Evolutionary conservation across 2,329 filamentous ascomycete species (phyloP).

Genomic region (Aspergillus sclerotialis): DNA sequence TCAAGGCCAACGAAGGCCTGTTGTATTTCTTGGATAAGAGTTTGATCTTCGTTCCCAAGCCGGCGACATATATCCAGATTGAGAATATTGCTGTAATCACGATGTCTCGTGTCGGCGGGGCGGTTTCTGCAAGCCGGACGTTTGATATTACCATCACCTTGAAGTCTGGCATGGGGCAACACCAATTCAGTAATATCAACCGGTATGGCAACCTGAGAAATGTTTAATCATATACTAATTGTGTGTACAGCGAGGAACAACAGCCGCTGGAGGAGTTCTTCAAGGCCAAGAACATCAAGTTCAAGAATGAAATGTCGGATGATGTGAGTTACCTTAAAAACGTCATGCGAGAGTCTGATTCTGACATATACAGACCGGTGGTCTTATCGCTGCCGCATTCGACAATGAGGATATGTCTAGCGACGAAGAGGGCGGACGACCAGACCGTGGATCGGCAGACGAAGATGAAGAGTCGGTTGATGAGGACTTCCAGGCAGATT

Average conservation of each 20-base stretch:
- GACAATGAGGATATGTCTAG: constrained; percentile 78
- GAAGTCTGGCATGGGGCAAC: constrained; percentile 79
- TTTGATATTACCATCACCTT: constrained; percentile 94
- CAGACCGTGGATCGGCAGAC: constrained; percentile 83
- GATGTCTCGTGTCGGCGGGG: constrained; percentile 91
- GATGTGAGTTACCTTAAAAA: constrained; percentile 57
- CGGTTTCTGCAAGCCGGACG: constrained; percentile 85
- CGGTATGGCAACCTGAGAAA: constrained; percentile 43
- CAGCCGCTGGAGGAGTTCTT: constrained; percentile 96
- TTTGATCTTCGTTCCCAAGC: constrained; percentile 98
- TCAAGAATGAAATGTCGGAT: constrained; percentile 98
- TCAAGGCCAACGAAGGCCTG: constrained; percentile 98
- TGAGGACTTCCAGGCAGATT: constrained; percentile 90
- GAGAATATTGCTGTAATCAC: constrained; percentile 88
- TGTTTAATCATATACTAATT: constrained; percentile 12
- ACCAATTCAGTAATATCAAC: constrained; percentile 99
- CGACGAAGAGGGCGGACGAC: constrained; percentile 65
- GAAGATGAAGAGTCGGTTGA: constrained; percentile 94
- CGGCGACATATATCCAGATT: constrained; percentile 92
- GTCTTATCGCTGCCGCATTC: constrained; percentile 65
- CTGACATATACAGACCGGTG: background rate
- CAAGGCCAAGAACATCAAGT: constrained; percentile 86
- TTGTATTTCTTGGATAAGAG: constrained; percentile 96
- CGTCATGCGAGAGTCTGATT: too few species aligned
- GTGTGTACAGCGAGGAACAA: constrained; percentile 65